phyloP scores from a whole-genome alignment of 805 yeast species.

The Barnettozyma salicaria region DNA sequence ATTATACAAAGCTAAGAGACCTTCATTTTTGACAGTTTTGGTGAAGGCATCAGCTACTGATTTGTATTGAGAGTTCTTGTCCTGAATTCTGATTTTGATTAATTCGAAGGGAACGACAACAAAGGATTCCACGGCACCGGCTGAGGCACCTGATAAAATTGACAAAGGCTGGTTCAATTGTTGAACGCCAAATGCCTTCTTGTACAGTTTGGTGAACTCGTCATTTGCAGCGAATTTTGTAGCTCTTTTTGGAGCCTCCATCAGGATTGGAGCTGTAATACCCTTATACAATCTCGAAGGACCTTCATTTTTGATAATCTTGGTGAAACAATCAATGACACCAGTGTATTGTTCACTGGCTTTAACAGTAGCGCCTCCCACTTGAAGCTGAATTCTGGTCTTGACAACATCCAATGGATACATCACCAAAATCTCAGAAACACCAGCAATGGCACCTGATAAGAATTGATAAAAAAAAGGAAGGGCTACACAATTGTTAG shows the following conservation, averaged over 20 bases:
- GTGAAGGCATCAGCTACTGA: slow-evolving; percentile 80
- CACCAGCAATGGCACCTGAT: slow-evolving; percentile 95
- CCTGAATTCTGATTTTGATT: slow-evolving; percentile 92
- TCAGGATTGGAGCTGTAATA: slow-evolving; percentile 89
- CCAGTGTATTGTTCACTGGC: slow-evolving; percentile 50
- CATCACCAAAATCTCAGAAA: slow-evolving; percentile 91
- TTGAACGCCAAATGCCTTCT: slow-evolving; percentile 58
- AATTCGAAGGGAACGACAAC: slow-evolving; percentile 98
- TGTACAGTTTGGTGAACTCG: slow-evolving; percentile 87
- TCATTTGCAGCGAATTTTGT: slow-evolving; percentile 98
- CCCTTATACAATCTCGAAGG: slow-evolving; percentile 82
- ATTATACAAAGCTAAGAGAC: slow-evolving; percentile 78
- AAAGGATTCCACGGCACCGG: slow-evolving; percentile 95
- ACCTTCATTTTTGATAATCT: slow-evolving; percentile 86
- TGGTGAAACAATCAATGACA: slow-evolving; percentile 74
- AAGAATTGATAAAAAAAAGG: slow-evolving; percentile 90
- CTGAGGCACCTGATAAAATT: slow-evolving; percentile 92
- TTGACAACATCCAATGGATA: slow-evolving; percentile 96
- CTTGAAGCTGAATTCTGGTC: slow-evolving; percentile 90
- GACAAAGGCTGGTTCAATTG: slow-evolving; percentile 78
- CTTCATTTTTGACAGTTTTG: slow-evolving; percentile 68
- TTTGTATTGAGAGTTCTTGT: slow-evolving; percentile 70
- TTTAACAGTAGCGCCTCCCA: slow-evolving; percentile 42
- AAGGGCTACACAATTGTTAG: slow-evolving; percentile 38
- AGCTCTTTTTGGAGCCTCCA: slow-evolving; percentile 99